These are phyloP conservation scores for Colletotrichum spinosum DNA, from an alignment of 2,329 filamentous ascomycete species.

Conservation along the genomic window DNA sequence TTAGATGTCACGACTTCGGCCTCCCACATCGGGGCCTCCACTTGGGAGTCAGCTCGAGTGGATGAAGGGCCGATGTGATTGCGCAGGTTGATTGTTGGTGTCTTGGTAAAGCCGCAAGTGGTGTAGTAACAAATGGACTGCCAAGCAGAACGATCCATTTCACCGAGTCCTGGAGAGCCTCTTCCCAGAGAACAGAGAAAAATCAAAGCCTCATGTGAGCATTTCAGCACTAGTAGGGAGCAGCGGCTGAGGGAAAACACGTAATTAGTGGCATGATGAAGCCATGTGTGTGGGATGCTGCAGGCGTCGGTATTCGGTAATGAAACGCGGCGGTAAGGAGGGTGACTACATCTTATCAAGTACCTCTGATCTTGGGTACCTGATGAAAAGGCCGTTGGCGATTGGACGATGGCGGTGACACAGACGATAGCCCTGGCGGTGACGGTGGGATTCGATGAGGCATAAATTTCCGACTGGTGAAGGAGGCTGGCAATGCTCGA, in stretches of 20 bases:
- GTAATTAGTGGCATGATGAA: conserved; percentile 3
- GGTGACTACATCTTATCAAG: conserved; percentile 36
- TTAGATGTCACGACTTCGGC: conserved; percentile 3
- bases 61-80: conserved; percentile 33
- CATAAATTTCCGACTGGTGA: conserved; percentile 13
- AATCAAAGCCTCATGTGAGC: conserved; percentile 17
- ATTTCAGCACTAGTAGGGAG: background rate
- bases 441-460: conserved; percentile 19
- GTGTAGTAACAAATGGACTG: no score
- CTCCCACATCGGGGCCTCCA: conserved; percentile 26
- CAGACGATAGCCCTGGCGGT: conserved; percentile 1
- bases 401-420: conserved; percentile 33
- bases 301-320: conserved; percentile 7
- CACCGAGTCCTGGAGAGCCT: background rate
- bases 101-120: no score
- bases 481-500: background rate
- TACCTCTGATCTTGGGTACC: conserved; percentile 30
- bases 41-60: conserved; percentile 11
- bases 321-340: conserved; percentile 17
- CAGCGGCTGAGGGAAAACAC: conserved; percentile 2
- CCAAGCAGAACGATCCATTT: no score
- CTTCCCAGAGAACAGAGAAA: background rate
- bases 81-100: conserved; percentile 3
- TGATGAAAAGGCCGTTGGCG: conserved; percentile 21
- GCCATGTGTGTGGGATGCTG: conserved; percentile 7